Evolutionary conservation across 1,284 basidiomycete species (phyloP), one percentile per base, ranked within the genome.

Genomic region (Wolfiporia cocos): DNA sequence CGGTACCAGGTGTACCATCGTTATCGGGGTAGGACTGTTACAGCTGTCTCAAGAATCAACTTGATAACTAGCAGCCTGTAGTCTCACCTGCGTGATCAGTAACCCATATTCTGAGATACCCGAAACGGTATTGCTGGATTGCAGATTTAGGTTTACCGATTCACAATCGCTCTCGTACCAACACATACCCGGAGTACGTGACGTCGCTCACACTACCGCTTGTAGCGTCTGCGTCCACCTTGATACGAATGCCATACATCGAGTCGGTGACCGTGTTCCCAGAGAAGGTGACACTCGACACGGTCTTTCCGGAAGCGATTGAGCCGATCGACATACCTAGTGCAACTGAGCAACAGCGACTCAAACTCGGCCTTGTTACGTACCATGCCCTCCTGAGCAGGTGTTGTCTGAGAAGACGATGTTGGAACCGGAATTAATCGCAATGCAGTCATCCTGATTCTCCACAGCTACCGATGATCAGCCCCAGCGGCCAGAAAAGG

Each of bases 371-470:
- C n/a, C n/a, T n/a, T n/a, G n/a, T n/a, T n/a, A n/a, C n/a, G 15
- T 33, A 24, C 81, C 79, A 44, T 83, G 80, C 3, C 80, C 77
- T 11, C 67, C 65, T 2, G 63, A 61, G 56, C 81, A 83, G 17
- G 64, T 68, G 53, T 76, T 78, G 20, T 71, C 56, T 40, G 67
- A 61, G 56, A 81, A 76, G 35, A 69, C 51, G 46, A 83, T 75
- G 55, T 74, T 76, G 24, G 63, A 61, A 6, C 78, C 80, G 33
- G 58, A 59, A 56, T 78, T 80, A 54, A 82, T 75, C 7, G 80
- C 76, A 26, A 82, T 56, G 48, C 80, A 82, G 51, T 83, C 78
- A 45, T 83, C 79, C 65, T 81, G 59, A 46, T 61, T 62, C 36
- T 43, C 18, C 3, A 43, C 42, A 5, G 34, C 42, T 43, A 17